Base-by-base conservation (phyloP, 306 rosid species). In the Pyrus betulifolia region DNA sequence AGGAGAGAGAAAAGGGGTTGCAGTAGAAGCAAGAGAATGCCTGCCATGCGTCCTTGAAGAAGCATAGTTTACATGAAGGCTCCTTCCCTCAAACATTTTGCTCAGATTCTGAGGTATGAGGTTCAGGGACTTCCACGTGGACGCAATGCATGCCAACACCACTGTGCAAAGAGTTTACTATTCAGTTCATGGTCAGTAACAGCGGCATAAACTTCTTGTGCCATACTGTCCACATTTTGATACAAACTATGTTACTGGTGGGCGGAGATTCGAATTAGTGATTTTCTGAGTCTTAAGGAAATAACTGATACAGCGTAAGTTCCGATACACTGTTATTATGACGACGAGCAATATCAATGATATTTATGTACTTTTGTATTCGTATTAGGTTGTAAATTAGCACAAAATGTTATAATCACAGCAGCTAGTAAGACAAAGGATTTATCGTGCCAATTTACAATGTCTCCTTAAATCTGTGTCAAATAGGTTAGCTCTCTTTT, bases 121-220 rank as follows among this genome's bases (percentile, higher is more conserved):
- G 98, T 69, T 69, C 4, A 69, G 55, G 38, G 62, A 11, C 3
- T 27, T 84, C 93, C 97, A 90, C 98, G 96, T 89, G 86, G 86
- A 66, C 64, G 28, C 79, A 51, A 73, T 80, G 35, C 77, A 77
- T 78, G 82, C 87, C 93, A 78, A 58, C 65, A 55, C 19, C 73
- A 25, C 12, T 4, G 31, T 18, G 57, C 15, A n/a, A 63, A 11
- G 45, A n/a, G 55, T 49, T 46, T 69, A 30, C 62, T 31, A 49
- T 8, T 23, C 64, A 10, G 25, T 15, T 35, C 15, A 60, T 2
- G 11, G 25, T 18, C 7, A 19, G 33, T 27, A n/a, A 17, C 19
- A 30, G 44, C 69, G 14, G 69, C 69, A 31, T 3, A 3, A 27
- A 62, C 67, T 62, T 62, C 38, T 6, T 13, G 33, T 3, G 42